These are phyloP conservation scores for Boletus pseudo-olivaceus DNA, from an alignment of 768 basidiomycete species.

Conservation along the genomic window DNA sequence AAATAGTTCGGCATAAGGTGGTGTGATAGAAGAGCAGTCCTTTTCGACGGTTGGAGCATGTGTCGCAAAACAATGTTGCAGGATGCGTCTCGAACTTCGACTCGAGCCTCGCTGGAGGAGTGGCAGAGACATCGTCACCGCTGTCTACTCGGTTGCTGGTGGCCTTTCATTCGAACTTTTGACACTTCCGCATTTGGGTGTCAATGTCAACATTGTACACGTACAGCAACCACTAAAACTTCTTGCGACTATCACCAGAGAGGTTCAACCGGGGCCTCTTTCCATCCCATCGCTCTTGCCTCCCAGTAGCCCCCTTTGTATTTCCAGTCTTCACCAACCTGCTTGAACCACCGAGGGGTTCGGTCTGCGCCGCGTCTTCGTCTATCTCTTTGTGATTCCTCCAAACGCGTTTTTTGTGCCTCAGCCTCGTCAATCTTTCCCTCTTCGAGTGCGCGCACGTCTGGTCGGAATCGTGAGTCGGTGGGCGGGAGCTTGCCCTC, in stretches of 20 bases:
- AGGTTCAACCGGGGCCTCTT: constrained; percentile 41
- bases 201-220: background rate
- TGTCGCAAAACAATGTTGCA: constrained; percentile 36
- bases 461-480: constrained; percentile 78
- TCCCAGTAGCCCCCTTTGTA: constrained; percentile 88
- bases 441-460: constrained; percentile 79
- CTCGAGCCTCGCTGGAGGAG: constrained; percentile 18
- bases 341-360: constrained; percentile 73
- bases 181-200: background rate
- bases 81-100: constrained; percentile 15
- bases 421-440: constrained; percentile 73
- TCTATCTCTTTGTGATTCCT: constrained; percentile 74
- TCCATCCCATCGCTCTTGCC: constrained; percentile 62
- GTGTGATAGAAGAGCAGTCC: constrained; percentile 73
- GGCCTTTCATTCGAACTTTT: background rate
- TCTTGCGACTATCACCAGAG: constrained; percentile 52
- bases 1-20: constrained; percentile 74
- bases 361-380: constrained; percentile 57
- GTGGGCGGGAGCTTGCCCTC: constrained; percentile 66
- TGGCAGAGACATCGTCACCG: constrained; percentile 18
- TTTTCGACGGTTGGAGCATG: constrained; percentile 44
- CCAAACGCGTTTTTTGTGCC: constrained; percentile 63
- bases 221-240: background rate
- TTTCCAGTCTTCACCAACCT: constrained; percentile 65
- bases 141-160: background rate